Conservation (phyloP, 73 alveolate species). For the Paramecium octaurelia region DNA sequence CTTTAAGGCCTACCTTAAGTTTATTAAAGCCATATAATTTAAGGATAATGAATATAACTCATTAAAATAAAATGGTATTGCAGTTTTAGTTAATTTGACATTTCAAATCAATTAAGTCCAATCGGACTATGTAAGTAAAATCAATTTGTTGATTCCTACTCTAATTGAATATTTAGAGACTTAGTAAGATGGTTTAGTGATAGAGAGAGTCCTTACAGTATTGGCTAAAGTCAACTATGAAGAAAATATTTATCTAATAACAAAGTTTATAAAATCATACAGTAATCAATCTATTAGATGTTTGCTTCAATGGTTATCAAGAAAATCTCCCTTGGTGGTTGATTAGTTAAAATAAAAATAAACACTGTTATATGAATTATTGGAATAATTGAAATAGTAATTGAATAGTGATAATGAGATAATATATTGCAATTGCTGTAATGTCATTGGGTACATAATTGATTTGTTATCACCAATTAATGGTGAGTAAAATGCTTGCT, state of each 20-base stretch:
- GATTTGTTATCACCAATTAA: constrained; percentile 74
- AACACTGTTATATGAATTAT: not conserved
- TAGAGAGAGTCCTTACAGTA: constrained; percentile 1
- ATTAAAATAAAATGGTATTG: constrained; percentile 50
- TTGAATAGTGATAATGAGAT: constrained; percentile 30
- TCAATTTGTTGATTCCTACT: not conserved
- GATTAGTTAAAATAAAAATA: not conserved
- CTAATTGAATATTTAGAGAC: not conserved
- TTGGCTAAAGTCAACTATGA: not conserved
- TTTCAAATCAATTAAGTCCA: not conserved
- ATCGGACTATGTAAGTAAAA: not conserved
- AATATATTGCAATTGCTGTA: constrained; percentile 56
- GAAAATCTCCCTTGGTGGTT: not conserved
- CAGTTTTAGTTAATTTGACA: constrained; percentile 48
- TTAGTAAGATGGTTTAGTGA: not conserved
- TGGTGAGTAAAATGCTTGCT: not conserved
- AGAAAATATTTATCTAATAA: not conserved
- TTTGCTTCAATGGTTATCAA: not conserved
- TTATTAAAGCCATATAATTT: not conserved
- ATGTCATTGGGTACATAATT: constrained; percentile 67
- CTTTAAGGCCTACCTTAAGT: not conserved
- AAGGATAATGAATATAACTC: not conserved
- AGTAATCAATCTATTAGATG: not conserved
- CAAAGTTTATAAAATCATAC: not conserved
- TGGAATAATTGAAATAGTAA: constrained; percentile 4